These are phyloP conservation scores for Globisporangium viniferum DNA, from an alignment of 352 stramenopile species.

Conservation along the genomic window DNA sequence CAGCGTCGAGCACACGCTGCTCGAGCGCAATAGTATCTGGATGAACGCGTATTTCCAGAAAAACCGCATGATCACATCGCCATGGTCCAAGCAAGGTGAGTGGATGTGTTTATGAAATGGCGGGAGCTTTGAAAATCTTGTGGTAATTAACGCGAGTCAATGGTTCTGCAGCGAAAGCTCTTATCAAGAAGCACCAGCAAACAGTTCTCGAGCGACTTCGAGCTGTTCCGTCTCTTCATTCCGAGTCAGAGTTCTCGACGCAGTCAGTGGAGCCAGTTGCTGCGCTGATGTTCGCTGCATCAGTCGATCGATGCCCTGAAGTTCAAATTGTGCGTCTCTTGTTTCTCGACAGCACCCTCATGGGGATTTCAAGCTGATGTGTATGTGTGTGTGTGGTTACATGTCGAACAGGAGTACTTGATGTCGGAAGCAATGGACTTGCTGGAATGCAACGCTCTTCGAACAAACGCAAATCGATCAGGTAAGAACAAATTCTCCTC, in stretches of 20 bases:
- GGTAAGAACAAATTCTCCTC: conserved; percentile 18
- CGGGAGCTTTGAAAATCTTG: background rate
- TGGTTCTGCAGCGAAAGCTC: conserved; percentile 33
- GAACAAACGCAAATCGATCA: conserved; percentile 41
- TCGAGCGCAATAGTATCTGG: conserved; percentile 74
- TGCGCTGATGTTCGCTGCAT: conserved; percentile 60
- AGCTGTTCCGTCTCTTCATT: conserved; percentile 26
- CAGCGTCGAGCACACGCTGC: conserved; percentile 44
- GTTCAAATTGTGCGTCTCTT: conserved; percentile 39
- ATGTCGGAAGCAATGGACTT: conserved; percentile 53
- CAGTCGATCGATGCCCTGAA: conserved; percentile 58
- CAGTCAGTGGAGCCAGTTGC: conserved; percentile 52
- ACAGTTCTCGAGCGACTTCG: conserved; percentile 37
- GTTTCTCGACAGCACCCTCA: background rate
- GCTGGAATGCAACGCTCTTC: conserved; percentile 43
- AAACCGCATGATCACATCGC: conserved; percentile 61
- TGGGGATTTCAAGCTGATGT: background rate
- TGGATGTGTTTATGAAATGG: background rate
- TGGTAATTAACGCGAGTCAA: background rate
- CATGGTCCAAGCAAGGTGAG: conserved; percentile 50
- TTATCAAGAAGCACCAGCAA: conserved; percentile 56
- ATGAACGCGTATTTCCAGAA: conserved; percentile 85
- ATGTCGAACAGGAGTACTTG: conserved; percentile 42
- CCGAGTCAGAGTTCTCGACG: conserved; percentile 51
- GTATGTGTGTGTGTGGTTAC: background rate